Conservation (phyloP, 805 yeast species). For the Priceomyces carsonii region DNA sequence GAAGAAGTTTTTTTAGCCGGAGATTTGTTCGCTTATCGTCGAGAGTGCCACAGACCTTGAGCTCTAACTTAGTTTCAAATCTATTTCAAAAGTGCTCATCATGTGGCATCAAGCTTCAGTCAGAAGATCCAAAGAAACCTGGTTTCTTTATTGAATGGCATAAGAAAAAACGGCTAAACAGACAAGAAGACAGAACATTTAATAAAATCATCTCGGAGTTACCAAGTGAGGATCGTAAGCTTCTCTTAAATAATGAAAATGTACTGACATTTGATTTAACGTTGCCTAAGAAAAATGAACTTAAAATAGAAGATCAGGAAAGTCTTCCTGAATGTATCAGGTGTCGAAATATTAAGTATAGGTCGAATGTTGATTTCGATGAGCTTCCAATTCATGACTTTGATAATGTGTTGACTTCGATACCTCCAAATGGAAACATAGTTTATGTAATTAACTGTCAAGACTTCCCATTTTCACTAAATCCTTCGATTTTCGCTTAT, state of each 20-base stretch:
- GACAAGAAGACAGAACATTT: slow-evolving; percentile 26
- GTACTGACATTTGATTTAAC: background rate
- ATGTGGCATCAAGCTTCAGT: slow-evolving; percentile 60
- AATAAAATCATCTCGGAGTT: slow-evolving; percentile 17
- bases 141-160: slow-evolving; percentile 44
- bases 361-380: slow-evolving; percentile 33
- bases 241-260: slow-evolving; percentile 21
- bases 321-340: slow-evolving; percentile 44
- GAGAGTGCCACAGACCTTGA: background rate
- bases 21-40: background rate
- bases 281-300: background rate
- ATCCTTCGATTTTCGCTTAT: slow-evolving; percentile 32
- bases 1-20: background rate
- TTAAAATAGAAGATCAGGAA: slow-evolving; percentile 1
- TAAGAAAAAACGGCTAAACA: slow-evolving; percentile 8
- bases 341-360: slow-evolving; percentile 54
- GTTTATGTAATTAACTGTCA: slow-evolving; percentile 64
- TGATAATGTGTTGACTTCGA: slow-evolving; percentile 18
- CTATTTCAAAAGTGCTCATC: slow-evolving; percentile 43
- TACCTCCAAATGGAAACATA: slow-evolving; percentile 49
- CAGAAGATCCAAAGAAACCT: slow-evolving; percentile 25
- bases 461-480: slow-evolving; percentile 71
- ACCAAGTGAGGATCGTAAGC: slow-evolving; percentile 24
- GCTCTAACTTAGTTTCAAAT: slow-evolving; percentile 7
- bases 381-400: slow-evolving; percentile 29